These are phyloP conservation scores for Venturia carpophila DNA, from an alignment of 2,329 filamentous ascomycete species.

Conservation along the genomic window DNA sequence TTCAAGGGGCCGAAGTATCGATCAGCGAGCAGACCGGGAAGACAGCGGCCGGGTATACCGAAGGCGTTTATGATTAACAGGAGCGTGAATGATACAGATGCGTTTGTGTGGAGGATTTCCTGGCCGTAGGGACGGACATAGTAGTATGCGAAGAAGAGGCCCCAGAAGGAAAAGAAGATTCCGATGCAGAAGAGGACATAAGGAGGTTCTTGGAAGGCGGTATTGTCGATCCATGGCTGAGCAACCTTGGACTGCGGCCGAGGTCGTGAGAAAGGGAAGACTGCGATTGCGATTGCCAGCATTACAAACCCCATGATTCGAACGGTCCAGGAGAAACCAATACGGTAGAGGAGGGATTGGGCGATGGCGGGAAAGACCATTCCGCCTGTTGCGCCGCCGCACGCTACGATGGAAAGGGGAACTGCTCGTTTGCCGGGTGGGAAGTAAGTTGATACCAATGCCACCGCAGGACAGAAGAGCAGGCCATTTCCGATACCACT, in stretches of 20 bases:
- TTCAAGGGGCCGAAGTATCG: constrained; percentile 48
- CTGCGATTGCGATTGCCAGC: constrained; percentile 21
- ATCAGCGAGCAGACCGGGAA: constrained; percentile 49
- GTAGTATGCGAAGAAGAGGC: constrained; percentile 34
- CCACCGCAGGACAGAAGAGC: constrained; percentile 36
- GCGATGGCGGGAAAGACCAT: constrained; percentile 23
- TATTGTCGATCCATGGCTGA: constrained; percentile 45
- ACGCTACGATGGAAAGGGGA: constrained; percentile 33
- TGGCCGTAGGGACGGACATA: constrained; percentile 32
- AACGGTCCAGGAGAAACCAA: constrained; percentile 27
- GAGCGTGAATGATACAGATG: constrained; percentile 45
- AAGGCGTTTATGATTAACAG: constrained; percentile 51
- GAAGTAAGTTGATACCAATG: constrained; percentile 38
- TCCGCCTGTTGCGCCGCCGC: constrained; percentile 35
- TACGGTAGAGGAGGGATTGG: constrained; percentile 19
- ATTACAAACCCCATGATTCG: constrained; percentile 25
- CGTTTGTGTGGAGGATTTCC: constrained; percentile 40
- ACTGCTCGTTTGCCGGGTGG: constrained; percentile 31
- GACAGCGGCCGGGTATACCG: constrained; percentile 47
- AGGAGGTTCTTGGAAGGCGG: constrained; percentile 43
- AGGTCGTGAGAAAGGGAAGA: constrained; percentile 41
- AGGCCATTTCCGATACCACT: constrained; percentile 44
- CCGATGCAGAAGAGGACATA: constrained; percentile 39
- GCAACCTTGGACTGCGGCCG: constrained; percentile 42
- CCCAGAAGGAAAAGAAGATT: constrained; percentile 43